Base-by-base conservation (phyloP, 2,329 filamentous ascomycete genomes). In the Leptographium radiaticola region DNA sequence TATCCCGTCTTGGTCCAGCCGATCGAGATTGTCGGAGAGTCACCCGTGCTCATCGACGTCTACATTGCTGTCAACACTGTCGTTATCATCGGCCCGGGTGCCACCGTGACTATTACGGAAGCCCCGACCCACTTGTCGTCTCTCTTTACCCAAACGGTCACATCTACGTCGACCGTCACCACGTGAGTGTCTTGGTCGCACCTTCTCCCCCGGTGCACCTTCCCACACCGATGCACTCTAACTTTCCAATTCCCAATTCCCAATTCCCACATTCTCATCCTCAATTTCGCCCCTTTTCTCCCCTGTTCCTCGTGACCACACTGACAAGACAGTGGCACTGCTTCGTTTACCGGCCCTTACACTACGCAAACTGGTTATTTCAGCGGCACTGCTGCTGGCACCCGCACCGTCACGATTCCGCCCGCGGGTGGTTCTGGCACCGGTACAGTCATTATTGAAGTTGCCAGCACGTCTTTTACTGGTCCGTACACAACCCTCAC, bases 371-470 rank as follows among this genome's bases (percentile, higher is more conserved):
- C 54, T 4, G 56, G 52, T 10, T 9, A 39, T 6, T 54, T 36
- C 13, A 48, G 46, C 10, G 55, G 53, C 30, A 51, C 46, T 2
- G 38, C 42, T 30, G 20, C 45, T 15, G 38, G 30, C 11, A 25
- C 51, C 1, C 12, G 25, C n/a, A 55, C 53, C 0, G 18, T 57
- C 7, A 55, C 56, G 0, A 2, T 57, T 1, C 51, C 51, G 13
- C 56, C 56, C 2, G 44, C 47, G 1, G 53, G 13, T 56, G 68
- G 69, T 33, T 84, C 80, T 40, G 85, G 84, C 45, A 75, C 80
- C 62, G 58, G 52, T n/a, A 60, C 59, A 1, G 55, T 59, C 6
- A 56, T 59, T 11, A 42, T 59, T 1, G 54, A 59, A 52, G 15
- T 40, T 1, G 53, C 56, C 18, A 25, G 40, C 40, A 20, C 40